These are phyloP conservation scores for Beverwykella pulmonaria DNA, from an alignment of 495 filamentous ascomycete genomes.

Conservation along the genomic window DNA sequence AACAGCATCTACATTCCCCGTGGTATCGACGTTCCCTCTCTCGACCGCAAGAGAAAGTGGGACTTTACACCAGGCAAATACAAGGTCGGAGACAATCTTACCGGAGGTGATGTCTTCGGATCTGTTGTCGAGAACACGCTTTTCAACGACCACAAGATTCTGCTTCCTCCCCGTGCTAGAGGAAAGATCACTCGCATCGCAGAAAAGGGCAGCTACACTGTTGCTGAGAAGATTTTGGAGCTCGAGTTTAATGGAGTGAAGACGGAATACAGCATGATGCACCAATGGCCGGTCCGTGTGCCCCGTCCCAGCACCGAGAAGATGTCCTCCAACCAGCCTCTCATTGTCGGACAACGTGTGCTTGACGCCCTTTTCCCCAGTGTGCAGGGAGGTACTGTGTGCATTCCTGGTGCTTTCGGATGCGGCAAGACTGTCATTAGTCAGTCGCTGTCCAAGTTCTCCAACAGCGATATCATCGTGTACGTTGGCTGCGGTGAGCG, in stretches of 20 bases:
- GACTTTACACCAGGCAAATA: conserved; percentile 82
- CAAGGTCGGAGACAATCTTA: conserved; percentile 96
- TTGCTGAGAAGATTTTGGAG: conserved; percentile 92
- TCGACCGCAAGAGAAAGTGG: conserved; percentile 90
- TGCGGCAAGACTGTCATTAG: conserved; percentile 99
- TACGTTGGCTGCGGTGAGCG: conserved; percentile 97
- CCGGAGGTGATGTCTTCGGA: conserved; percentile 93
- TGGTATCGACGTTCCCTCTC: conserved; percentile 83
- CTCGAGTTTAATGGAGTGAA: conserved; percentile 96
- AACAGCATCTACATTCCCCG: conserved; percentile 95
- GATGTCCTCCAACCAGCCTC: conserved; percentile 80
- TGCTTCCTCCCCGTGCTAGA: conserved; percentile 86
- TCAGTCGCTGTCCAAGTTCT: conserved; percentile 98
- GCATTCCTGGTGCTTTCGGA: conserved; percentile 97
- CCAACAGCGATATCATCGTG: conserved; percentile 98
- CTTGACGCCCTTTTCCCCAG: conserved; percentile 96
- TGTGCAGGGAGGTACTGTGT: conserved; percentile 95
- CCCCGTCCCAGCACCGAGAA: conserved; percentile 89
- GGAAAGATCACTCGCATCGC: conserved; percentile 92
- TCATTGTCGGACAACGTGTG: conserved; percentile 95
- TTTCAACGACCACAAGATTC: conserved; percentile 90
- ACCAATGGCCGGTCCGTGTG: conserved; percentile 98
- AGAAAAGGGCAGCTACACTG: conserved; percentile 86
- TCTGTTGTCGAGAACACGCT: conserved; percentile 94
- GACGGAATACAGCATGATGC: conserved; percentile 94